Percentiles rank a stretch among this genome's conserved stretches.
Evolutionary conservation across 768 basidiomycete genomes (phyloP).

Genomic region (Coprinopsis marcescibilis): DNA sequence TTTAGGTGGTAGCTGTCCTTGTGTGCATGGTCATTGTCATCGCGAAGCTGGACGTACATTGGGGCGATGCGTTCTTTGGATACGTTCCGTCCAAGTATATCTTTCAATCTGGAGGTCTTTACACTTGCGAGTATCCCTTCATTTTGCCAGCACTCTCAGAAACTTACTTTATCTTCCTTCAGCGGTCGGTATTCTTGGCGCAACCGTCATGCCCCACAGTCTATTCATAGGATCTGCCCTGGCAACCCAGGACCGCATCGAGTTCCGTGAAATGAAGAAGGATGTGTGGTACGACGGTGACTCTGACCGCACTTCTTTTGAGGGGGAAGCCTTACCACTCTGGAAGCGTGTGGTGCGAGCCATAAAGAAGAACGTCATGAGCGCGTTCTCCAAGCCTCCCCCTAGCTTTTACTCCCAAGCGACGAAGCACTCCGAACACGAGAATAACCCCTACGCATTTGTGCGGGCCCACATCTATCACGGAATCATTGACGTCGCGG

Average conservation of each 20-base stretch:
- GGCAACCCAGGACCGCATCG: constrained; percentile 74
- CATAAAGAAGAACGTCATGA: constrained; percentile 21
- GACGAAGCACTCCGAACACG: constrained; percentile 44
- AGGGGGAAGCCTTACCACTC: constrained; percentile 11
- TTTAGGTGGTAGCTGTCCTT: constrained; percentile 63
- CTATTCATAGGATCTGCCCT: constrained; percentile 86
- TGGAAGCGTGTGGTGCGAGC: constrained; percentile 14
- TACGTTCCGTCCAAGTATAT: constrained; percentile 68
- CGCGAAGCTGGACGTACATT: constrained; percentile 60
- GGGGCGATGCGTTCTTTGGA: constrained; percentile 70
- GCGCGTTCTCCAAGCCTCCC: constrained; percentile 34
- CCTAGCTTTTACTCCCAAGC: constrained; percentile 29
- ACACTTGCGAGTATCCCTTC: constrained; percentile 46
- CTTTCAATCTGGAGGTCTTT: constrained; percentile 51
- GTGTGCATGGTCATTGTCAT: constrained; percentile 77
- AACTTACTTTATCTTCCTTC: constrained; percentile 4
- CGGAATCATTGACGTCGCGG: constrained; percentile 58
- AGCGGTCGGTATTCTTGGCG: constrained; percentile 73
- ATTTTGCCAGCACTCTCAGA: neutral
- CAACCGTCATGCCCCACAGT: constrained; percentile 91
- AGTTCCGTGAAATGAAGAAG: constrained; percentile 23
- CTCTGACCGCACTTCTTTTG: constrained; percentile 11
- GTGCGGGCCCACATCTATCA: constrained; percentile 61
- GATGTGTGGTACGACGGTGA: constrained; percentile 1
- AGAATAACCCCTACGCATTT: constrained; percentile 52